Evolutionary conservation across 305 asterid species (phyloP).

Genomic region (Solanum hybrid): DNA sequence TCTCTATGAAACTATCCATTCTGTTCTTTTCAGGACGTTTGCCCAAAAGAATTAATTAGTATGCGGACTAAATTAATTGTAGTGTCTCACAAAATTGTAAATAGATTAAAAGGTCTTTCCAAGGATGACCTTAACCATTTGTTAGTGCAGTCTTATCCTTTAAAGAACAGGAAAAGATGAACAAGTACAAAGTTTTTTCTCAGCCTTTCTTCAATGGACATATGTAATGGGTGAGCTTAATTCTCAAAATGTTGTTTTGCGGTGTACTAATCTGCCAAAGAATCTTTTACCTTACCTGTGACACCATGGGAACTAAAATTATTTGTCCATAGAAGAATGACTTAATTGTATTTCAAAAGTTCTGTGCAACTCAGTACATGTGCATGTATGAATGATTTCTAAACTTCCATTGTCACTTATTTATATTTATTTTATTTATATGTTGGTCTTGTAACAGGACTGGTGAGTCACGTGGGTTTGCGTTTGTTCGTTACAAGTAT

Average conservation of each 20-base stretch:
- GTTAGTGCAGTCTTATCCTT: background rate
- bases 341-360: background rate
- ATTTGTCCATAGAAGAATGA: background rate
- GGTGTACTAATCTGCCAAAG: background rate
- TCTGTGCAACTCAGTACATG: background rate
- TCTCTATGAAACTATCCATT: background rate
- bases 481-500: constrained; percentile 89
- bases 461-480: constrained; percentile 96
- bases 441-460: constrained; percentile 37
- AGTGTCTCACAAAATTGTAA: background rate
- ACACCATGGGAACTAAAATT: background rate
- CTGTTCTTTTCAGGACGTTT: background rate
- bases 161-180: background rate
- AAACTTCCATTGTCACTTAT: background rate
- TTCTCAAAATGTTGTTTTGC: background rate
- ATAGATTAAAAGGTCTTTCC: background rate
- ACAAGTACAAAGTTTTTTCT: background rate
- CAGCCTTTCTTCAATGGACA: background rate
- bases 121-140: background rate
- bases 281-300: background rate
- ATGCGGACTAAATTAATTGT: background rate
- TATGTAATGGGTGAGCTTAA: background rate
- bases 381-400: background rate
- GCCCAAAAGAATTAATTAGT: background rate
- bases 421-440: background rate